These are phyloP conservation scores for Aspergillus ostianus DNA, from an alignment of 495 filamentous ascomycete species.

Conservation along the genomic window DNA sequence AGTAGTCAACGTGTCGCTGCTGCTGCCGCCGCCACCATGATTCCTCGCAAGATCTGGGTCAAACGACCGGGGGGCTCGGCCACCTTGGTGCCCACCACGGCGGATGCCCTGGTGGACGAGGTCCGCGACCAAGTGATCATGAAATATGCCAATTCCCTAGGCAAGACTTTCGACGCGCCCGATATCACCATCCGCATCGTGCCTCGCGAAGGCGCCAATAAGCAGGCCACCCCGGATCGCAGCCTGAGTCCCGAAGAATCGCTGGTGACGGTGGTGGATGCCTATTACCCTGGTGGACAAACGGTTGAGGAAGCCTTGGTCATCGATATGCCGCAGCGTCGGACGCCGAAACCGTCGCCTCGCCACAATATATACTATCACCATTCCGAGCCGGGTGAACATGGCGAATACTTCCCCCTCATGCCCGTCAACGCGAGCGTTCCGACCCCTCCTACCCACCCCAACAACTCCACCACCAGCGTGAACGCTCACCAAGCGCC, in stretches of 20 bases:
- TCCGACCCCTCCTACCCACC: slow-evolving; percentile 37
- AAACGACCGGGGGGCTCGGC: slow-evolving; percentile 79
- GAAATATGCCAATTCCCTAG: slow-evolving; percentile 92
- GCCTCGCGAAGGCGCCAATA: slow-evolving; percentile 45
- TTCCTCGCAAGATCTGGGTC: slow-evolving; percentile 89
- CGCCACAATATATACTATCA: slow-evolving; percentile 56
- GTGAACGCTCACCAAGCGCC: slow-evolving; percentile 28
- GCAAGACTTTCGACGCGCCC: slow-evolving; percentile 82
- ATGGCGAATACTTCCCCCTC: slow-evolving; percentile 85
- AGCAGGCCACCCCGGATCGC: slow-evolving; percentile 58
- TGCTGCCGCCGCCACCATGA: slow-evolving; percentile 32
- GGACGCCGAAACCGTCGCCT: slow-evolving; percentile 83
- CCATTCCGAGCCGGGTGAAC: slow-evolving; percentile 67
- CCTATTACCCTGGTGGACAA: slow-evolving; percentile 87
- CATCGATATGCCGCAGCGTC: slow-evolving; percentile 79
- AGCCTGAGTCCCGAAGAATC: slow-evolving; percentile 81
- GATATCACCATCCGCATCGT: slow-evolving; percentile 72
- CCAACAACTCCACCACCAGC: slow-evolving; percentile 35
- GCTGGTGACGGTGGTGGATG: slow-evolving; percentile 74
- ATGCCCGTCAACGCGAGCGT: slow-evolving; percentile 58
- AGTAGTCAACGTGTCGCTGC: slow-evolving; percentile 20
- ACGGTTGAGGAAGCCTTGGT: slow-evolving; percentile 85
- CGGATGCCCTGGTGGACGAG: slow-evolving; percentile 93
- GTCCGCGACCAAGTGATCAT: slow-evolving; percentile 86
- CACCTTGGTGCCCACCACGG: slow-evolving; percentile 78